These are phyloP conservation scores for Punctularia strigosozonata DNA, from an alignment of 768 basidiomycete species.

Conservation along the genomic window DNA sequence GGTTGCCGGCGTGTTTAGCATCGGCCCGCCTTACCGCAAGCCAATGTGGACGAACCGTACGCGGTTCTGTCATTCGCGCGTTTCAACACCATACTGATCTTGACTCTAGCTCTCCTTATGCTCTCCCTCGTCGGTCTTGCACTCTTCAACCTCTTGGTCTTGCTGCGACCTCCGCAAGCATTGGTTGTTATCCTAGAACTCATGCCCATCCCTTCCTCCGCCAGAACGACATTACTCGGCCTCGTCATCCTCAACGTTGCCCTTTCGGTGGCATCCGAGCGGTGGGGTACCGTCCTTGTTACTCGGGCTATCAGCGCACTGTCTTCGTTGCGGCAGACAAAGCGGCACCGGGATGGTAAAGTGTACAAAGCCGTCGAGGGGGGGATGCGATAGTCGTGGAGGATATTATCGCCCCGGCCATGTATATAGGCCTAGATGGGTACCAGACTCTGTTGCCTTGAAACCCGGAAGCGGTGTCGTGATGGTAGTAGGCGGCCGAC, in stretches of 20 bases:
- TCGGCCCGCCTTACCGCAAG: conserved; percentile 93
- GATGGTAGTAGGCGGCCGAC: no score
- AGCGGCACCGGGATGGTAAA: conserved; percentile 54
- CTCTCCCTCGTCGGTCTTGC: conserved; percentile 57
- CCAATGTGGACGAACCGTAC: conserved; percentile 91
- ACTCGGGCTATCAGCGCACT: conserved; percentile 41
- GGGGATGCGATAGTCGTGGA: conserved; percentile 39
- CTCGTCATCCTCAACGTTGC: conserved; percentile 61
- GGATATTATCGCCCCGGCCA: no score
- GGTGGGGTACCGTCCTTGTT: conserved; percentile 52
- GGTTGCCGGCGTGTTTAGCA: conserved; percentile 94
- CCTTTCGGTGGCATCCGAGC: conserved; percentile 66
- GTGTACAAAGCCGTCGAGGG: conserved; percentile 80
- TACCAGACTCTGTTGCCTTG: no score
- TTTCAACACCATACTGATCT: not conserved
- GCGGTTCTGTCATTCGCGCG: conserved; percentile 12
- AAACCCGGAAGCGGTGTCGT: no score
- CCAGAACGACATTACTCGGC: conserved; percentile 55
- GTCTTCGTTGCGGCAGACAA: conserved; percentile 28
- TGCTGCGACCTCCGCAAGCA: conserved; percentile 56
- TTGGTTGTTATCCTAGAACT: conserved; percentile 60
- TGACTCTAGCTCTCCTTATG: conserved; percentile 63
- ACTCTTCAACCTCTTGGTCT: conserved; percentile 62
- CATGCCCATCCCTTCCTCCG: conserved; percentile 59
- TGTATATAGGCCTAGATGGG: no score